These are phyloP conservation scores for Omphalea diandra DNA, from an alignment of 441 rosid genomes.

Conservation along the genomic window DNA sequence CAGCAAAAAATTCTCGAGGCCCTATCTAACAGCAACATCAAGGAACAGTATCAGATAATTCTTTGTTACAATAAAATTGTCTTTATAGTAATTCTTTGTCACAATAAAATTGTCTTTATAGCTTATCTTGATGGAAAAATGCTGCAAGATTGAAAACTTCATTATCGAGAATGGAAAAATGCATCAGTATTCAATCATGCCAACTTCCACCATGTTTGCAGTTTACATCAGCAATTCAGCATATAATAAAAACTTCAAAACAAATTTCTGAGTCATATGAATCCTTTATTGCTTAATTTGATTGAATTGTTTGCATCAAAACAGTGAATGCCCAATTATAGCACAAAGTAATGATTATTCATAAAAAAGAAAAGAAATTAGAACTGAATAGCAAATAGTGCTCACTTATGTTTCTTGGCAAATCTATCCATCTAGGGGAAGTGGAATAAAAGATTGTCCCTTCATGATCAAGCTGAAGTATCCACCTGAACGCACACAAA, in stretches of 20 bases:
- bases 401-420: conserved; percentile 44
- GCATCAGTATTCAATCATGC: neutral
- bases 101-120: neutral
- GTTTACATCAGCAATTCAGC: no score
- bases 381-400: conserved; percentile 1
- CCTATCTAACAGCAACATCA: conserved; percentile 11
- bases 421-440: conserved; percentile 78
- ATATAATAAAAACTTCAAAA: neutral
- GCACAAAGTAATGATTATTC: neutral
- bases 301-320: neutral
- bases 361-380: neutral
- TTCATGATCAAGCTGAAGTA: conserved; percentile 85
- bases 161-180: neutral
- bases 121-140: neutral
- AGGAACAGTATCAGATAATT: neutral
- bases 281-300: neutral
- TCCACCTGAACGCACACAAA: conserved; percentile 65
- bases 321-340: neutral
- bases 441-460: conserved; percentile 89
- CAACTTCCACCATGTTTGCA: neutral
- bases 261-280: neutral
- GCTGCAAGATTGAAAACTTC: neutral
- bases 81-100: neutral
- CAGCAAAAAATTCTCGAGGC: neutral
- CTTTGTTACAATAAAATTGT: neutral